These are phyloP conservation scores for Phyllosticta citriasiana DNA, from an alignment of 2,329 filamentous ascomycete genomes.

Conservation along the genomic window DNA sequence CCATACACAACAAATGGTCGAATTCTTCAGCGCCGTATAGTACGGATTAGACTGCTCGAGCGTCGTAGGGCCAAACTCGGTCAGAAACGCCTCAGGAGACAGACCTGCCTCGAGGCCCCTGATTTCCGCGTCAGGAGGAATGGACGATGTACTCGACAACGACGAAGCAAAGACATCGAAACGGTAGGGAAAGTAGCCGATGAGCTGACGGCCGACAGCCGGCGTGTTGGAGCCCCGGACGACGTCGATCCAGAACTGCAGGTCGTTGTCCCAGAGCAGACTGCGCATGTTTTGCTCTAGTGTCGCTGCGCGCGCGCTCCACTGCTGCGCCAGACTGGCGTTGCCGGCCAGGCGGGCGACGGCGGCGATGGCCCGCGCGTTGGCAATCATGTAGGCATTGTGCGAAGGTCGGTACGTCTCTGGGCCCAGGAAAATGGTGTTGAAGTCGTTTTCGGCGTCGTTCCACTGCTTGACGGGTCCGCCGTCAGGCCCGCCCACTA, in stretches of 20 bases:
- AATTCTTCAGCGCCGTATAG: constrained; percentile 35
- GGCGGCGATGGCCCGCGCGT: constrained; percentile 30
- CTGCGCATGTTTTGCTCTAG: constrained; percentile 27
- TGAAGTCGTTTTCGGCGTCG: constrained; percentile 19
- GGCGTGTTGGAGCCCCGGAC: constrained; percentile 29
- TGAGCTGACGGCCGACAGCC: constrained; percentile 28
- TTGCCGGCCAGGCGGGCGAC: constrained; percentile 29
- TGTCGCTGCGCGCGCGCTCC: constrained; percentile 23
- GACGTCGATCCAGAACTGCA: constrained; percentile 32
- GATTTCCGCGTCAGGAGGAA: neutral
- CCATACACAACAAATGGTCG: constrained; percentile 11
- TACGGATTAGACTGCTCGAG: constrained; percentile 16
- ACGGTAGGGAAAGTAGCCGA: constrained; percentile 34
- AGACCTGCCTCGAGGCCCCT: constrained; percentile 24
- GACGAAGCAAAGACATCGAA: constrained; percentile 27
- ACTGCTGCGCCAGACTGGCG: constrained; percentile 20
- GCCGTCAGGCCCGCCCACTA: constrained; percentile 18
- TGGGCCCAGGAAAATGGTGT: constrained; percentile 26
- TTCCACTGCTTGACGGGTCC: constrained; percentile 16
- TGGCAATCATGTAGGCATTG: constrained; percentile 37
- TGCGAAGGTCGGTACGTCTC: constrained; percentile 30
- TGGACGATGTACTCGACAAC: constrained; percentile 19
- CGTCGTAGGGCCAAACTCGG: constrained; percentile 34
- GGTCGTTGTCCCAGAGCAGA: constrained; percentile 29
- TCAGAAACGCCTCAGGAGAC: constrained; percentile 25